Conservation (phyloP, 108 stramenopile genomes). For the Cyclotella distinguenda region DNA sequence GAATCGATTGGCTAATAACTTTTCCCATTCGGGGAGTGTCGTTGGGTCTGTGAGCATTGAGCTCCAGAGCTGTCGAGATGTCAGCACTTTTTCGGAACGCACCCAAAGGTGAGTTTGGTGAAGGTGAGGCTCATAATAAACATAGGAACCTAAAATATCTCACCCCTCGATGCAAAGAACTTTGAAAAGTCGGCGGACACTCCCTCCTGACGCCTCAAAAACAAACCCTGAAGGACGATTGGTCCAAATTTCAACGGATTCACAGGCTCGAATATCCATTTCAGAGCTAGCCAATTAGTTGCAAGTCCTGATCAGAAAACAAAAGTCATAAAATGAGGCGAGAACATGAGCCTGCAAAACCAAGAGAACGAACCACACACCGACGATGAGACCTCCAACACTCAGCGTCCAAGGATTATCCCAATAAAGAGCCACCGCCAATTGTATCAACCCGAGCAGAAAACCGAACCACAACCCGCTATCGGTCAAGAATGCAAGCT, state of each 20-base stretch:
- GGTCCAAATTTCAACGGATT: slow-evolving; percentile 65
- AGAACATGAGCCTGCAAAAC: background rate
- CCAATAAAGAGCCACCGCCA: slow-evolving; percentile 63
- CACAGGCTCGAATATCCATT: slow-evolving; percentile 74
- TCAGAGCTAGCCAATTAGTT: slow-evolving; percentile 68
- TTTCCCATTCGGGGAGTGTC: slow-evolving; percentile 47
- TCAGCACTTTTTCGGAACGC: slow-evolving; percentile 22
- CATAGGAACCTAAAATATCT: background rate
- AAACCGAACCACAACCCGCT: slow-evolving; percentile 69
- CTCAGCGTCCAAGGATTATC: slow-evolving; percentile 70
- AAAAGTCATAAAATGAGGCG: background rate
- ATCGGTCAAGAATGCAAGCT: slow-evolving; percentile 47
- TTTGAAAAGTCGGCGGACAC: slow-evolving; percentile 51
- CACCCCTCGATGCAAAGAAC: slow-evolving; percentile 47
- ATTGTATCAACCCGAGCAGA: slow-evolving; percentile 60
- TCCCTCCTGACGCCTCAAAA: slow-evolving; percentile 59
- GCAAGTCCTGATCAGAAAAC: too few relatives aligned
- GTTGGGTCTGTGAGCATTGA: slow-evolving; percentile 53
- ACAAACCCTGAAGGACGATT: slow-evolving; percentile 63
- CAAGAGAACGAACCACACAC: slow-evolving; percentile 53
- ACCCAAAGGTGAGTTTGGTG: background rate
- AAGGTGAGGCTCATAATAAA: background rate
- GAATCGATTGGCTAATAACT: slow-evolving; percentile 39
- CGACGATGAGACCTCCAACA: slow-evolving; percentile 65
- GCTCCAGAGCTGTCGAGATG: slow-evolving; percentile 50